These are phyloP conservation scores for Psilocybe cyanescens DNA, from an alignment of 768 basidiomycete genomes.

Conservation along the genomic window DNA sequence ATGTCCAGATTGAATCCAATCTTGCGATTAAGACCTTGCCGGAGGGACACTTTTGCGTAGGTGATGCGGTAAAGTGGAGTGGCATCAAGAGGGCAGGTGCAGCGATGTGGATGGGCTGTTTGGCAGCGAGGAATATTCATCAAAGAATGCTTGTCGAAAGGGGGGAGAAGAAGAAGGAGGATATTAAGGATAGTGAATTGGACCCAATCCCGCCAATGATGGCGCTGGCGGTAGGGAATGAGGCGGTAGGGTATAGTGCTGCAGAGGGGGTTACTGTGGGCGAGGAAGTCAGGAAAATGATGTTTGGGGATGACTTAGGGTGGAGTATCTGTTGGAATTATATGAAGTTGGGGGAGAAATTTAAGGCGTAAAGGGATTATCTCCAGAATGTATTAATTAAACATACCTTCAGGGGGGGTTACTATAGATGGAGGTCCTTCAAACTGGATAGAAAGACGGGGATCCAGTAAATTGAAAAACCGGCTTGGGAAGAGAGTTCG, in stretches of 20 bases:
- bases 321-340: neutral
- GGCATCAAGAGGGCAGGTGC: neutral
- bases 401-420: too few species aligned
- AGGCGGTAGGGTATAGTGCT: neutral
- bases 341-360: neutral
- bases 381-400: too few species aligned
- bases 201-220: neutral
- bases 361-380: neutral
- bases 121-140: neutral
- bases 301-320: neutral
- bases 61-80: neutral
- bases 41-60: neutral
- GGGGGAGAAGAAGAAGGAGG: neutral
- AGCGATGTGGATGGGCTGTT: neutral
- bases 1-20: neutral
- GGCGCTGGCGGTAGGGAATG: neutral
- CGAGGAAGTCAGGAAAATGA: neutral
- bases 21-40: neutral
- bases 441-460: too few species aligned
- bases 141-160: neutral
- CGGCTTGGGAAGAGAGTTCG: too few species aligned
- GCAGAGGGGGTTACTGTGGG: neutral
- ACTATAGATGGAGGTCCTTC: too few species aligned
- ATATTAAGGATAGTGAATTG: neutral
- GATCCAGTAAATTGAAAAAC: too few species aligned